phyloP scores from a whole-genome alignment of 148 eudicot genomes.

The Suaeda aralocaspica region DNA sequence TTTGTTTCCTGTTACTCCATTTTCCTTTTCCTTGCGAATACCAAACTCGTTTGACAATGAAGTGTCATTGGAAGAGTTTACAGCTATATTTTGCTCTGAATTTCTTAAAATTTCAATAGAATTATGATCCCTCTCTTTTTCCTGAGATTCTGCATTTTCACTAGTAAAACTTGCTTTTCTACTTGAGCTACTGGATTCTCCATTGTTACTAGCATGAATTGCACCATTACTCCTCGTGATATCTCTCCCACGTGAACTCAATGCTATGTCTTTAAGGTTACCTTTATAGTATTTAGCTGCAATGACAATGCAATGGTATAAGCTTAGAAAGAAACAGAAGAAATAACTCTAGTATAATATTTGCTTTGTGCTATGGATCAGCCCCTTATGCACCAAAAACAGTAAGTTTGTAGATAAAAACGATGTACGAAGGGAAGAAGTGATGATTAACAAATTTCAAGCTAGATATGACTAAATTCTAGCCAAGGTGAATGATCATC shows the following conservation, averaged over 20 bases:
- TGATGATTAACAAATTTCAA: no score
- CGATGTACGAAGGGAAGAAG: no score
- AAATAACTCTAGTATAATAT: no score
- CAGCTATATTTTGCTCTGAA: conserved; percentile 22
- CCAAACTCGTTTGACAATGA: conserved; percentile 9
- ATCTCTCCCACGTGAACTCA: conserved; percentile 20
- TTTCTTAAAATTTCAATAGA: conserved; percentile 8
- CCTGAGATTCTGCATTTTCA: conserved; percentile 22
- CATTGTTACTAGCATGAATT: conserved; percentile 31
- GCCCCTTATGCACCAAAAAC: no score
- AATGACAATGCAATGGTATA: conserved; percentile 12
- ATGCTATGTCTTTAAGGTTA: conserved; percentile 15
- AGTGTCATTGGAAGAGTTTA: conserved; percentile 6
- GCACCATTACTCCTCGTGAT: conserved; percentile 24
- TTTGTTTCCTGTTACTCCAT: neutral
- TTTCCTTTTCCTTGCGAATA: neutral
- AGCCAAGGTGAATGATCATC: no score
- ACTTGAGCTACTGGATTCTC: conserved; percentile 34
- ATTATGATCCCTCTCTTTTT: conserved; percentile 20
- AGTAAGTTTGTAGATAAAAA: no score
- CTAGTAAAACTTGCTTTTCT: conserved; percentile 23
- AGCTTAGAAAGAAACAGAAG: conserved; percentile 8
- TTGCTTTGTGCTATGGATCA: no score
- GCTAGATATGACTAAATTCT: no score
- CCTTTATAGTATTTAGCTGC: conserved; percentile 55